These are phyloP conservation scores for Hymenoscyphus occultus DNA, from an alignment of 2,329 filamentous ascomycete species.

Conservation along the genomic window DNA sequence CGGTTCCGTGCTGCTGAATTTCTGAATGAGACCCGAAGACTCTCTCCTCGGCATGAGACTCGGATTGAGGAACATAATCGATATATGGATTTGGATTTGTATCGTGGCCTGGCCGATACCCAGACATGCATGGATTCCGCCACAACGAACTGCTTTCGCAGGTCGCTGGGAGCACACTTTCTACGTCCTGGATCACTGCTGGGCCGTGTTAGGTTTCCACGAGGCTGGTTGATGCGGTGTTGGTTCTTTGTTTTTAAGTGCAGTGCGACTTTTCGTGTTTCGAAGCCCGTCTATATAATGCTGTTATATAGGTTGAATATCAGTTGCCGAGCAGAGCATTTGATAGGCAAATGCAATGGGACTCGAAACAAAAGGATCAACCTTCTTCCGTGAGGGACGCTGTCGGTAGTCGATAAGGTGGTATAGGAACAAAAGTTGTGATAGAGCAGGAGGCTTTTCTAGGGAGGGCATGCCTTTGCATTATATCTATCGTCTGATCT, in stretches of 20 bases:
- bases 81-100: slow-evolving; percentile 64
- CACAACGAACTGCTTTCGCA: slow-evolving; percentile 75
- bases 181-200: slow-evolving; percentile 35
- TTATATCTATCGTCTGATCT: slow-evolving; percentile 38
- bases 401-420: slow-evolving; percentile 24
- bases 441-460: slow-evolving; percentile 18
- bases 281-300: slow-evolving; percentile 33
- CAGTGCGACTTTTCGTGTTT: slow-evolving; percentile 32
- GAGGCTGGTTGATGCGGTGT: slow-evolving; percentile 29
- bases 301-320: slow-evolving; percentile 33
- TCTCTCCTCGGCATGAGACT: slow-evolving; percentile 62
- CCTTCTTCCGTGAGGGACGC: slow-evolving; percentile 32
- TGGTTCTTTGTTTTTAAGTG: slow-evolving; percentile 32
- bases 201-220: slow-evolving; percentile 32
- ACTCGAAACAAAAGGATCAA: slow-evolving; percentile 31
- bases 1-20: slow-evolving; percentile 36
- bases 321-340: slow-evolving; percentile 33
- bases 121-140: slow-evolving; percentile 65
- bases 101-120: slow-evolving; percentile 59
- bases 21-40: slow-evolving; percentile 53
- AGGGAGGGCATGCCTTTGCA: slow-evolving; percentile 32
- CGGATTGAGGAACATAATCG: slow-evolving; percentile 68
- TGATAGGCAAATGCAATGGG: slow-evolving; percentile 26
- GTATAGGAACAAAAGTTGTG: slow-evolving; percentile 23
- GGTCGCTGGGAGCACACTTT: slow-evolving; percentile 58